A percentile compares a stretch with the other conserved stretches of the same genome.
phyloP scores from a whole-genome alignment of 2,329 filamentous ascomycete species.

The Microascus cirrosus region DNA sequence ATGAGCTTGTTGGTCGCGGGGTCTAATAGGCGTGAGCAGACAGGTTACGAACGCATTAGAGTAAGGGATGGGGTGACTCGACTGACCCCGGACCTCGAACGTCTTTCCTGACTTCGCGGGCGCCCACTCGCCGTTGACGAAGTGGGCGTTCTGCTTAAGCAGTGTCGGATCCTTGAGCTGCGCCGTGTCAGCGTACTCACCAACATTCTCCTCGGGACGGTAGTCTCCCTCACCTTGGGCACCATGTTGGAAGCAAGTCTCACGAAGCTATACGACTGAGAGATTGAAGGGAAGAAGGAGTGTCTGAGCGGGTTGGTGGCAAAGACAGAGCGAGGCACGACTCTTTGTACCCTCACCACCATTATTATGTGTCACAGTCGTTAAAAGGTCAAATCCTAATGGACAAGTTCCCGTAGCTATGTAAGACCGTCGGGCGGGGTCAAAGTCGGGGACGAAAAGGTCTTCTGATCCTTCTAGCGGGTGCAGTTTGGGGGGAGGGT shows the following conservation, averaged over 20 bases:
- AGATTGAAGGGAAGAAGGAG: conserved; percentile 16
- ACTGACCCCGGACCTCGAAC: conserved; percentile 67
- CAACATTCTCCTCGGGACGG: background rate
- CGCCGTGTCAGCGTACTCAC: background rate
- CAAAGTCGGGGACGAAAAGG: background rate
- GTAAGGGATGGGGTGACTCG: conserved; percentile 4
- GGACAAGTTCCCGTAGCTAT: background rate
- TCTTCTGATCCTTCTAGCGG: background rate
- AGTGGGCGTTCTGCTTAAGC: conserved; percentile 71
- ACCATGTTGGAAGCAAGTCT: conserved; percentile 35
- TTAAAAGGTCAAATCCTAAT: background rate
- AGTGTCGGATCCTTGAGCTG: conserved; percentile 71
- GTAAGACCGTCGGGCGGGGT: background rate
- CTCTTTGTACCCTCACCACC: conserved; percentile 2
- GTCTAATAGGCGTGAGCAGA: conserved; percentile 36
- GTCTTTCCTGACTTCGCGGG: conserved; percentile 77
- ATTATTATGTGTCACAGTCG: conserved; percentile 1
- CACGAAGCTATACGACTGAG: conserved; percentile 14
- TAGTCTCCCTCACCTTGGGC: conserved; percentile 24
- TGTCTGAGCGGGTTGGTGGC: conserved; percentile 19
- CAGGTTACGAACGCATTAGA: background rate
- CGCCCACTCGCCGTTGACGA: conserved; percentile 91
- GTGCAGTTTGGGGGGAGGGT: background rate
- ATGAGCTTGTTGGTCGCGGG: conserved; percentile 74
- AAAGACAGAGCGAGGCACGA: background rate